These are phyloP conservation scores for Colletotrichum liriopes DNA, from an alignment of 2,329 filamentous ascomycete genomes.

Conservation along the genomic window DNA sequence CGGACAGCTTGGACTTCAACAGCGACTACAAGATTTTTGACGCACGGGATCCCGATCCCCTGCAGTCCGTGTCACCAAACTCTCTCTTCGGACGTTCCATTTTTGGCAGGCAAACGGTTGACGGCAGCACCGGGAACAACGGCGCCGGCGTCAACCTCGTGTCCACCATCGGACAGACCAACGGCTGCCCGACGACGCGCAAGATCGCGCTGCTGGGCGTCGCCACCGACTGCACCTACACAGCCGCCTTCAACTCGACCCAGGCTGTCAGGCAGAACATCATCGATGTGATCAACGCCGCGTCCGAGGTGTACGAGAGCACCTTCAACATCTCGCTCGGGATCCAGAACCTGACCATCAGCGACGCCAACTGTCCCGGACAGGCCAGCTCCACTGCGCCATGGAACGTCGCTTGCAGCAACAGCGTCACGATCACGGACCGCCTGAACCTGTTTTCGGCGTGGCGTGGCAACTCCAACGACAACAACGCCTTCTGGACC, in stretches of 20 bases:
- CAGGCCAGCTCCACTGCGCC: conserved; percentile 76
- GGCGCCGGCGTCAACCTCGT: conserved; percentile 85
- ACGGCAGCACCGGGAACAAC: conserved; percentile 80
- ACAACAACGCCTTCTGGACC: conserved; percentile 95
- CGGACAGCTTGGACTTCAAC: conserved; percentile 88
- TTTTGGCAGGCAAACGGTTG: conserved; percentile 79
- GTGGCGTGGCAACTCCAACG: conserved; percentile 85
- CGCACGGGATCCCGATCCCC: conserved; percentile 62
- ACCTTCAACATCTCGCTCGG: conserved; percentile 97
- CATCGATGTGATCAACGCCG: conserved; percentile 86
- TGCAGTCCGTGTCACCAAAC: conserved; percentile 74
- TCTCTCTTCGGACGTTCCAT: conserved; percentile 81
- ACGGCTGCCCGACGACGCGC: conserved; percentile 90
- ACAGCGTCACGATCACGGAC: conserved; percentile 76
- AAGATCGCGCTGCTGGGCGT: conserved; percentile 94
- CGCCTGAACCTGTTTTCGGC: conserved; percentile 89
- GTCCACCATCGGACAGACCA: conserved; percentile 83
- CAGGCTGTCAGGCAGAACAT: conserved; percentile 80
- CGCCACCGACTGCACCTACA: conserved; percentile 94
- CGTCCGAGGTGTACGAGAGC: conserved; percentile 89
- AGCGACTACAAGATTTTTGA: conserved; percentile 71
- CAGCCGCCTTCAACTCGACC: conserved; percentile 76
- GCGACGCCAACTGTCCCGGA: conserved; percentile 81
- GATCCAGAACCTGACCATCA: conserved; percentile 87
- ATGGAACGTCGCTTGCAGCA: conserved; percentile 87